Conservation (phyloP, 2,329 filamentous ascomycete species). For the Leptoxyphium fumago region DNA sequence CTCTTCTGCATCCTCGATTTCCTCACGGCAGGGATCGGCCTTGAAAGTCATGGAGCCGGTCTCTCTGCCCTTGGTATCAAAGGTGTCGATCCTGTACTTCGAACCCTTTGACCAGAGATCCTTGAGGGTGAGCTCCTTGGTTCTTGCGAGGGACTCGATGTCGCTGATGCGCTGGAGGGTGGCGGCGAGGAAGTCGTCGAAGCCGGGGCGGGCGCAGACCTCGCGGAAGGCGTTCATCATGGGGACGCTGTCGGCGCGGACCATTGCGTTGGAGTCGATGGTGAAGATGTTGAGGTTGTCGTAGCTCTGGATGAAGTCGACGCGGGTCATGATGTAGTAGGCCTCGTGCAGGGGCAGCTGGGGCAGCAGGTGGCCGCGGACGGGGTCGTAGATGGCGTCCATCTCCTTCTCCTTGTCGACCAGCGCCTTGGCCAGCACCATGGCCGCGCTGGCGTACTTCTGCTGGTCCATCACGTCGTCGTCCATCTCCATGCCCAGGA, state of each 20-base stretch:
- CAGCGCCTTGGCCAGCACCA: slow-evolving; percentile 81
- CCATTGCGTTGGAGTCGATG: slow-evolving; percentile 73
- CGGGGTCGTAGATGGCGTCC: slow-evolving; percentile 46
- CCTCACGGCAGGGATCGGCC: neutral
- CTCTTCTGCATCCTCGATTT: slow-evolving; percentile 4
- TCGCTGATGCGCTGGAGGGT: slow-evolving; percentile 77
- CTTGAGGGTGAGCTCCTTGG: slow-evolving; percentile 90
- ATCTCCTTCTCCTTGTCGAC: slow-evolving; percentile 66
- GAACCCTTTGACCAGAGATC: slow-evolving; percentile 68
- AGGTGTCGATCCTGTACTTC: slow-evolving; percentile 52
- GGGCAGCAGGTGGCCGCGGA: slow-evolving; percentile 60
- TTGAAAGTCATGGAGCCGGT: slow-evolving; percentile 16
- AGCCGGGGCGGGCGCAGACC: slow-evolving; percentile 63
- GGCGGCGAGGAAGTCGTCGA: slow-evolving; percentile 65
- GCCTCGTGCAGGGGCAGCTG: slow-evolving; percentile 69
- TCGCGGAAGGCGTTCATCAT: slow-evolving; percentile 88
- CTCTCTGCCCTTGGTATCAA: slow-evolving; percentile 32
- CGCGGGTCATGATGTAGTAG: slow-evolving; percentile 84
- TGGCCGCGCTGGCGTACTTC: slow-evolving; percentile 86
- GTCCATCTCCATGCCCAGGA: slow-evolving; percentile 65
- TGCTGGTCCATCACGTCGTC: slow-evolving; percentile 98
- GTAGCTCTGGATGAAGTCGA: slow-evolving; percentile 85
- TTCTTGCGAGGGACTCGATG: slow-evolving; percentile 85
- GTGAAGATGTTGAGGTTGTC: slow-evolving; percentile 93
- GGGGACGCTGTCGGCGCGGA: slow-evolving; percentile 84